Evolutionary conservation across 148 eudicot genomes (phyloP).

Genomic region (Fagopyrum homotropicum): DNA sequence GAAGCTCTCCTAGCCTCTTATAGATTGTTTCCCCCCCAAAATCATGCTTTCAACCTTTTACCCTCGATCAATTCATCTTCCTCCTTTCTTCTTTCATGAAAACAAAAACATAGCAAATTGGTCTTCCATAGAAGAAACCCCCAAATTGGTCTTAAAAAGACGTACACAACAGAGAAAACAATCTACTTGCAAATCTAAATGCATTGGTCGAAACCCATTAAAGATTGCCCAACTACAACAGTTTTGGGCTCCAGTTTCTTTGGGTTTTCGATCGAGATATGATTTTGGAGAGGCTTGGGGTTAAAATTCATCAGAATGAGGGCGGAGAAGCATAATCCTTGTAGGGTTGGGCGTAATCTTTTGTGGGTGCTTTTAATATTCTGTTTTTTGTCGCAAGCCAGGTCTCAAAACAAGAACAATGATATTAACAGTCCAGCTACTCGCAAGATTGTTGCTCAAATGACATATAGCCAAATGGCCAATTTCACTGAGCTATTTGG

Average conservation of each 20-base stretch:
- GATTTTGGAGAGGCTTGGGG: slow-evolving; percentile 13
- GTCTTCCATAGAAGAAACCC: background rate
- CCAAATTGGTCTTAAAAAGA: background rate
- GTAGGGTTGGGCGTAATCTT: slow-evolving; percentile 8
- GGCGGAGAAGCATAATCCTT: slow-evolving; percentile 19
- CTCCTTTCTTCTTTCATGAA: background rate
- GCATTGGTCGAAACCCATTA: background rate
- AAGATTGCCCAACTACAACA: background rate
- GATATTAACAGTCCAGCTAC: slow-evolving; percentile 21
- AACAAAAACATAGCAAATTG: background rate
- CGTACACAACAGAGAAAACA: background rate
- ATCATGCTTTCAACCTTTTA: background rate
- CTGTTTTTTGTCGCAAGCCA: slow-evolving; percentile 19
- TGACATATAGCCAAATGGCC: slow-evolving; percentile 45
- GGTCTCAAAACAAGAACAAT: slow-evolving; percentile 29
- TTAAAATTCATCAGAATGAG: slow-evolving; percentile 28
- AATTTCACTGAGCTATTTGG: slow-evolving; percentile 49
- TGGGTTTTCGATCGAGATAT: slow-evolving; percentile 10
- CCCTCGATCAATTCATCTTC: background rate
- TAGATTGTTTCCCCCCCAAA: background rate
- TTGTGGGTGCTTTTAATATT: slow-evolving; percentile 23
- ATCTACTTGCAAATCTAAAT: slow-evolving; percentile 6
- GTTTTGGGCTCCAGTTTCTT: background rate
- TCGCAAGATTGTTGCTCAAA: slow-evolving; percentile 36
- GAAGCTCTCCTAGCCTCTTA: slow-evolving; percentile 14